Evolutionary conservation across 2,329 filamentous ascomycete species (phyloP), one percentile per base, ranked within the genome.

Genomic region (Aureobasidium pullulans): DNA sequence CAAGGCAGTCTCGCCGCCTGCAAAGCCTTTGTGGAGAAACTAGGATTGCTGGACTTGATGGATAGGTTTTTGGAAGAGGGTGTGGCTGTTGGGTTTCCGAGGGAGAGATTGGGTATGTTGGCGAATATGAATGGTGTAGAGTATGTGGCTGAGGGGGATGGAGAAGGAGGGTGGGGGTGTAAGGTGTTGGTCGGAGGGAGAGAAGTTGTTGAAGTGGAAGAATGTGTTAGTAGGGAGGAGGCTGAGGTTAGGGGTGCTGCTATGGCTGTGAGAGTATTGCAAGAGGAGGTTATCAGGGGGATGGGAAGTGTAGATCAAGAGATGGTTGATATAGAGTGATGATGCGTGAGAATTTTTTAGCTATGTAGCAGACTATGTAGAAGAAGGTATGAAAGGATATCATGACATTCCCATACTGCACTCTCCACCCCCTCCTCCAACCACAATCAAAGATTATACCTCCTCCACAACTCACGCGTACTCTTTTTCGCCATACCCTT

Each of bases 11-110:
- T 90, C 13, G 75, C 75, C 0, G 70, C 69, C 0, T 95, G 90
- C 66, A 76, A 80, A 52, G 67, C 57, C 0, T 78, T 96, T 39
- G 70, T 90, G 0, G 78, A 82, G 46, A 74, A 76, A 0, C 74
- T 90, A 3, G 90, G 90, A 0, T 76, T 96, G 4, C 64, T 91
- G 40, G 69, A 73, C 0, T 83, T 84, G 63, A 71, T 96, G 60
- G 74, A 81, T 0, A 79, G 85, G 2, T 75, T 91, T 10, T 65
- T 95, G 9, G 65, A 69, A 0, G 73, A 77, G 1, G 67, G 72
- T 0, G 79, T 93, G 2, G 78, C 86, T 49, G 72, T 79, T 3
- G 66, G 76, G 52, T 81, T 84, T 68, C 83, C 83, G 8, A 92
- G 90, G 71, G 85, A 90, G 69, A 78, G 84, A 60, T 72, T 95